A percentile compares a stretch with the other conserved stretches of the same genome.
phyloP scores from a whole-genome alignment of 176 grass and related monocot genomes.

The Musa itinerans region DNA sequence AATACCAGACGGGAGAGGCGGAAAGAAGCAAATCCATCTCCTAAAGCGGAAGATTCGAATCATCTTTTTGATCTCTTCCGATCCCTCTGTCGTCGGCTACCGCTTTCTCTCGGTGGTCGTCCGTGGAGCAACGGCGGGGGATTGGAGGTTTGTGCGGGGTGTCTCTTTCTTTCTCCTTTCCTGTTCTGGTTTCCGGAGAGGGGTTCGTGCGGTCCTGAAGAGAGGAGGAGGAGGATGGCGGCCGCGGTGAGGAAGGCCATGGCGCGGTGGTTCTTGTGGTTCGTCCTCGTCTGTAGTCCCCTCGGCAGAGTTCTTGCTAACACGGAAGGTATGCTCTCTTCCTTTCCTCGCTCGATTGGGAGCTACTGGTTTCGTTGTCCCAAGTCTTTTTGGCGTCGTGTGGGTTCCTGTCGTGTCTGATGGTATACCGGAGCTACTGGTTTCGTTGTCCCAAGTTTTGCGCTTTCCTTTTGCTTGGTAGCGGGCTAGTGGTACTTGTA shows the following conservation, averaged over 20 bases:
- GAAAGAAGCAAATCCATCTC: too few relatives aligned
- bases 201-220: too few relatives aligned
- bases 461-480: not conserved
- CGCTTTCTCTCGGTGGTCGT: too few relatives aligned
- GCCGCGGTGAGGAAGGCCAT: not conserved
- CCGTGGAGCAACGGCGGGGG: too few relatives aligned
- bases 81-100: too few relatives aligned
- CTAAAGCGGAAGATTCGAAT: too few relatives aligned
- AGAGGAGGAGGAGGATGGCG: not conserved
- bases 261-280: conserved; percentile 3
- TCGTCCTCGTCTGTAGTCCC: not conserved
- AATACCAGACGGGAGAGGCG: too few relatives aligned
- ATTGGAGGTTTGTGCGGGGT: too few relatives aligned
- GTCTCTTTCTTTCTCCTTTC: too few relatives aligned
- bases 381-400: not conserved
- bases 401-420: not conserved
- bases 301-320: not conserved
- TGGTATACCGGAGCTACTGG: too few relatives aligned
- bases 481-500: not conserved
- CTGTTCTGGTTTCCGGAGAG: too few relatives aligned
- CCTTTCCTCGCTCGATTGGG: not conserved
- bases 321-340: not conserved
- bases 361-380: not conserved
- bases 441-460: not conserved
- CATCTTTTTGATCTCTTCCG: too few relatives aligned